Base-by-base conservation (phyloP, 805 yeast species). In the Wickerhamiella sergipiensis region DNA sequence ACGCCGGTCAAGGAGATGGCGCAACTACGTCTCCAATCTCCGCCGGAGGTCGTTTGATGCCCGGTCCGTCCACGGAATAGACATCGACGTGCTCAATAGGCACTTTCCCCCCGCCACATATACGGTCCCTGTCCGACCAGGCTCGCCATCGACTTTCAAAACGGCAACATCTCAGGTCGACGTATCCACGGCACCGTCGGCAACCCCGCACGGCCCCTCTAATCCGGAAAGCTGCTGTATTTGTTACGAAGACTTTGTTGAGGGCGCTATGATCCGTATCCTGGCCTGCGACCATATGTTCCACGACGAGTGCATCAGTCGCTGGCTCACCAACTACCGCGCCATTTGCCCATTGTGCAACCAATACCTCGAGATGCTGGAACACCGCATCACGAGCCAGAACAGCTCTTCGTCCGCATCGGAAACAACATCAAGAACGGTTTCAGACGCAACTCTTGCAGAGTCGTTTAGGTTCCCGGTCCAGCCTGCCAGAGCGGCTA, bases 331-430 rank as follows among this genome's bases (percentile, higher is more conserved):
- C 2, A 76, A 77, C 55, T 70, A 90, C 57, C 74, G 83, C 46
- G 89, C 88, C 0, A 81, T 85, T 58, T 85, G 95, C 62, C 95
- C 95, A 8, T 78, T 81, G 71, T 85, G 95, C 66, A 83, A 85
- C 68, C 81, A 23, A 17, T 6, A n/a, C 24, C 36, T 39, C n/a
- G 13, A 31, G 39, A 7, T 21, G 43, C 21, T n/a, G 7, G 40
- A 36, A 29, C 33, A 29, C 33, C 33, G 33, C 12, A 29, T 29
- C 3, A 29, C 33, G 15, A 12, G 15, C 33, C 33, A 29, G 15
- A 6, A 29, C 15, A 29, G 33, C 33, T 29, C 33, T 7, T 29
- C 33, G 3, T 29, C 33, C 3, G 33, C 12, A 29, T 9, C 33
- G 3, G 4, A 6, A 12, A 12, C 12, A 6, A 29, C 33, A 3